Evolutionary conservation across 2,329 filamentous ascomycete species (phyloP).

Genomic region (Lachnellula hyalina): DNA sequence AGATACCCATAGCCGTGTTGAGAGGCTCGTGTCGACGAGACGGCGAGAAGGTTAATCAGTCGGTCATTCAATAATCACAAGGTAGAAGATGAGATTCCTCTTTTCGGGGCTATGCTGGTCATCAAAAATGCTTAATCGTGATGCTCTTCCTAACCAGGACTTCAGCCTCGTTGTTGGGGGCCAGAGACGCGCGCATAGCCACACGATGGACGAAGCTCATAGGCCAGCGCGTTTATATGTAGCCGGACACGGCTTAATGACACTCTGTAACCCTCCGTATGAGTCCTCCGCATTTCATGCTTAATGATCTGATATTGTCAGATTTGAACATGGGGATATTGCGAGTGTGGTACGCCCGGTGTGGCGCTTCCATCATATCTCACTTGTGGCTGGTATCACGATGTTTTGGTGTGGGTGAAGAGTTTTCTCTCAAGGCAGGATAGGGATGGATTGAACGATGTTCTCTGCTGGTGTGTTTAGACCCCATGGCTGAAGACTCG

Average conservation of each 20-base stretch:
- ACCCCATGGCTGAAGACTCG: neutral
- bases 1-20: neutral
- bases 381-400: neutral
- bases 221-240: neutral
- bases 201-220: neutral
- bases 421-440: neutral
- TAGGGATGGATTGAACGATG: neutral
- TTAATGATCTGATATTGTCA: conserved; percentile 2
- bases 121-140: neutral
- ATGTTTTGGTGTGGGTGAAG: neutral
- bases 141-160: neutral
- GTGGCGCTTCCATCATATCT: neutral
- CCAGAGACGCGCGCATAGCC: conserved; percentile 1
- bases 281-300: neutral
- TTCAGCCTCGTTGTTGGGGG: neutral
- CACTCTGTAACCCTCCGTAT: neutral
- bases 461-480: neutral
- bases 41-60: neutral
- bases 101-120: neutral
- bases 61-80: neutral
- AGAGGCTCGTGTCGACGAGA: neutral
- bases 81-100: neutral
- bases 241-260: neutral
- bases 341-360: neutral
- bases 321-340: neutral